A percentile compares a stretch with the other conserved stretches of the same genome.
Evolutionary conservation across 169 alveolate species (phyloP).

Genomic region (Cyclospora cayetanensis): DNA sequence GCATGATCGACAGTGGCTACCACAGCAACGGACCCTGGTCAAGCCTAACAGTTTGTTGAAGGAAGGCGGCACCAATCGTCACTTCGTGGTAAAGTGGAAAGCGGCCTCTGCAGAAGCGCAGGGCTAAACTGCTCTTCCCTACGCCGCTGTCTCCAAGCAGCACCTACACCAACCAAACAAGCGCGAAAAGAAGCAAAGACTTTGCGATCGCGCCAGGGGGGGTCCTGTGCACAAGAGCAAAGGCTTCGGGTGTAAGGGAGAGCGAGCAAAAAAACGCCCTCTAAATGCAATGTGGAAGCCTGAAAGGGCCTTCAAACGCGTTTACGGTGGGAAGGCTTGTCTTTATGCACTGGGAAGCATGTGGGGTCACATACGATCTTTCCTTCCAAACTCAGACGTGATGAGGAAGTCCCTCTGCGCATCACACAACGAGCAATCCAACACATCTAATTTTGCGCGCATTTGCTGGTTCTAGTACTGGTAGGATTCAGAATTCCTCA

Average conservation of each 20-base stretch:
- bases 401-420: not conserved
- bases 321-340: not conserved
- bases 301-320: not conserved
- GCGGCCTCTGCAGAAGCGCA: slow-evolving; percentile 87
- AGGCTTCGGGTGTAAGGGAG: not conserved
- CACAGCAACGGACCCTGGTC: not conserved
- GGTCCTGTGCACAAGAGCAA: not conserved
- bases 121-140: slow-evolving; percentile 91
- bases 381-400: not conserved
- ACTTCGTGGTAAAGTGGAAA: slow-evolving; percentile 89
- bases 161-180: slow-evolving; percentile 80
- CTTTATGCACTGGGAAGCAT: not conserved
- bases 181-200: not conserved
- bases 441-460: too few species aligned
- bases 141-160: slow-evolving; percentile 93
- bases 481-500: too few species aligned
- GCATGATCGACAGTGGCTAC: not conserved
- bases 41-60: slow-evolving; percentile 79
- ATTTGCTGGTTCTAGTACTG: too few species aligned
- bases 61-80: slow-evolving; percentile 93
- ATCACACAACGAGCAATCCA: too few species aligned
- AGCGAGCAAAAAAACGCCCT: not conserved
- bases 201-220: not conserved
- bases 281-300: not conserved
- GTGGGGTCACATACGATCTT: not conserved